phyloP scores from a whole-genome alignment of 1,284 basidiomycete species.

The Trichosporon coremiiforme region DNA sequence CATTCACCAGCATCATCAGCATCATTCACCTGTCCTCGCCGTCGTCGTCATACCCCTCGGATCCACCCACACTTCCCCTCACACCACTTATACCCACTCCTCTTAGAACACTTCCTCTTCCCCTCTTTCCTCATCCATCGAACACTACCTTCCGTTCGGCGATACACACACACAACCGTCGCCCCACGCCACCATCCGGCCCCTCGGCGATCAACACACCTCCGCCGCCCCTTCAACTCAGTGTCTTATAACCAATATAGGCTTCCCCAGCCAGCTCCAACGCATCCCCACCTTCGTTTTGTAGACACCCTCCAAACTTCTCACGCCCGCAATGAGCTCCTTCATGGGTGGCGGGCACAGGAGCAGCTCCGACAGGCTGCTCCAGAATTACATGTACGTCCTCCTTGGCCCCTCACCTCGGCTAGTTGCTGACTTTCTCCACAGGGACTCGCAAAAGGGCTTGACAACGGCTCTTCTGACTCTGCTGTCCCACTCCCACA shows the following conservation, averaged over 20 bases:
- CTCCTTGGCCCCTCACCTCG: neutral
- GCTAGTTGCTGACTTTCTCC: neutral
- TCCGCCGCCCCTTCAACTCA: neutral
- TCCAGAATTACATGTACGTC: conserved; percentile 56
- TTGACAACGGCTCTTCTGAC: conserved; percentile 53
- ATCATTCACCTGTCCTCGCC: conserved; percentile 11
- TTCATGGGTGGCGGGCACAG: conserved; percentile 37
- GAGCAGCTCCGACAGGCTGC: conserved; percentile 53
- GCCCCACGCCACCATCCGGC: neutral
- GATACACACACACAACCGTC: neutral
- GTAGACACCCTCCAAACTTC: neutral
- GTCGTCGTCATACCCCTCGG: conserved; percentile 18
- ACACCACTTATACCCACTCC: conserved; percentile 16
- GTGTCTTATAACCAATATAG: neutral
- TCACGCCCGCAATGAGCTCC: conserved; percentile 14
- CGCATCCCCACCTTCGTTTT: conserved; percentile 6
- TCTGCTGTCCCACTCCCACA: conserved; percentile 55
- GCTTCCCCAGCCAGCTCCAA: conserved; percentile 13
- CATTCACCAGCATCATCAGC: conserved; percentile 6
- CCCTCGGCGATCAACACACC: conserved; percentile 6
- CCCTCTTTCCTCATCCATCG: neutral
- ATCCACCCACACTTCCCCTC: conserved; percentile 1
- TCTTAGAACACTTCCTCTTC: conserved; percentile 9
- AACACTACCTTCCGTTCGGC: conserved; percentile 4
- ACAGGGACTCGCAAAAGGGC: conserved; percentile 54